Conservation (phyloP, 192 early-diverging fungal genomes). For the Coemansia sp. region DNA sequence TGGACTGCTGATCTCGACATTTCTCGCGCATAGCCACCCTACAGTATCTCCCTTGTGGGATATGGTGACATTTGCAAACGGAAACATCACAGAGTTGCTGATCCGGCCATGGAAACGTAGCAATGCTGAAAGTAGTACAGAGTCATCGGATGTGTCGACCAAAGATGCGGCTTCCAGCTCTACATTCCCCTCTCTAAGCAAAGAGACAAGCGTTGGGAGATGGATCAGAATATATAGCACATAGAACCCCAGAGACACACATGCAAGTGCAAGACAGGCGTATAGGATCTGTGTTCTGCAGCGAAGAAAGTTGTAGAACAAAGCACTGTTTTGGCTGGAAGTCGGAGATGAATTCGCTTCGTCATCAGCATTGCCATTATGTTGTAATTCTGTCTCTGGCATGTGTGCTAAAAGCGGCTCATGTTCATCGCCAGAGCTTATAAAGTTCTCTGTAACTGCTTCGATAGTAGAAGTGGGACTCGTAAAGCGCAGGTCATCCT, state of each 20-base stretch:
- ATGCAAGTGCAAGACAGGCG: conserved; percentile 21
- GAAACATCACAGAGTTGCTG: conserved; percentile 7
- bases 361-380: neutral
- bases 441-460: neutral
- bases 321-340: neutral
- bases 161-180: conserved; percentile 21
- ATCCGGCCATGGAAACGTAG: conserved; percentile 27
- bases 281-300: conserved; percentile 14
- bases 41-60: conserved; percentile 26
- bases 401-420: conserved; percentile 22
- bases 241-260: conserved; percentile 30
- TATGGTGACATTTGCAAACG: conserved; percentile 35
- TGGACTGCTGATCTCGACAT: conserved; percentile 16
- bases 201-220: conserved; percentile 18
- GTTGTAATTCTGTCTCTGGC: neutral
- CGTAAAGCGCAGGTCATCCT: neutral
- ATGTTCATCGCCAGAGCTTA: conserved; percentile 14
- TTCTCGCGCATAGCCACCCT: conserved; percentile 26
- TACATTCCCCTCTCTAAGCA: conserved; percentile 16
- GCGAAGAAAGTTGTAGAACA: neutral
- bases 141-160: conserved; percentile 29
- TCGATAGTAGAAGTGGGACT: neutral
- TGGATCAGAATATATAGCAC: conserved; percentile 32
- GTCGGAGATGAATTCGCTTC: neutral
- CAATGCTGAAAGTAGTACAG: conserved; percentile 19